Evolutionary conservation across 768 basidiomycete species (phyloP), one percentile per base, ranked within the genome.

Genomic region (Cystobasidium tubakii): DNA sequence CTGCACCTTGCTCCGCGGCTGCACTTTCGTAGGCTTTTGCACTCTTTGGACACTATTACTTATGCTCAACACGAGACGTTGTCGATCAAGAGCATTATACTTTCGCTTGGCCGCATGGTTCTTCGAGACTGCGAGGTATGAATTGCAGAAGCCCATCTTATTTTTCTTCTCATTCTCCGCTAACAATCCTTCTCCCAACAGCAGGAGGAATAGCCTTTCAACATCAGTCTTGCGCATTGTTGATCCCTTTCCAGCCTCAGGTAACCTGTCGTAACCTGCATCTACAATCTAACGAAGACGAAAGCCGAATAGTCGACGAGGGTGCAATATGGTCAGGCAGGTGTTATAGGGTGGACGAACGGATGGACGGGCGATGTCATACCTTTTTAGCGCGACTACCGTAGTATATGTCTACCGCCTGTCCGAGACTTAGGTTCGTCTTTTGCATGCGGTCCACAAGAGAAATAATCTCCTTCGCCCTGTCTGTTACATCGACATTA

Each of bases 131-230:
- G 46, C 7, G 7, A 50, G n/a, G 21, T 50, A 50, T 12, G 46
- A 50, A 50, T 81, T 82, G 19, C 77, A 80, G 79, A 81, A 83
- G 1, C 83, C 82, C 17, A 78, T 79, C 0, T 71, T 73, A 74
- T 84, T 60, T 6, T 6, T 29, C 33, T 29, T 31, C 33, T 29
- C 25, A 12, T 2, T 83, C 60, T 85, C 83, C 57, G 83, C 82
- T 46, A 92, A 80, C 21, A 85, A 83, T 4, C 86, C 84, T 71
- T 86, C 81, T 31, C 83, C 82, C 25, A 85, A 75, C 17, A 91
- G 83, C 29, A 84, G 83, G 76, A 85, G 84, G 77, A 92, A 84
- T 74, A 91, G 83, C 10, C 88, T 84, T 57, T 92, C 91, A 12
- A 86, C 77, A 53, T 89, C 84, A 43, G 86, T 85, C 3, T 83